Conservation (phyloP, 108 stramenopile species). For the Pseudonitzschia multiseries region DNA sequence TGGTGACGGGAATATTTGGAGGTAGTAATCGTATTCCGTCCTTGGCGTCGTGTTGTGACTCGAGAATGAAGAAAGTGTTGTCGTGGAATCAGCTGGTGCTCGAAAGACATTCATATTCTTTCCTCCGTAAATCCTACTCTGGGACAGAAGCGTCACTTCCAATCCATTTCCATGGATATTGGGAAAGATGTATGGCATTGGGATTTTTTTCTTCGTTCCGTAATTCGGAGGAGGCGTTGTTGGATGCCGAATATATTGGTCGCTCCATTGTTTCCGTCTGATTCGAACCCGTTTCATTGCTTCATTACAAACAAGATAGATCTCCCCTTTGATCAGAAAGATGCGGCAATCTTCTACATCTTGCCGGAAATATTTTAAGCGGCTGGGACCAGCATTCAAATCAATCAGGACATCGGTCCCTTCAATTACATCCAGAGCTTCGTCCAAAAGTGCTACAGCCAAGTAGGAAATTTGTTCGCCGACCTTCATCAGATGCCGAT, state of each 20-base stretch:
- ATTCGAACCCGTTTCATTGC: neutral
- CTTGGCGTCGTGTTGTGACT: no score
- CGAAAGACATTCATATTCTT: conserved; percentile 12
- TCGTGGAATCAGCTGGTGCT: no score
- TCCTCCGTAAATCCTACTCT: neutral
- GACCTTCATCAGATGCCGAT: conserved; percentile 9
- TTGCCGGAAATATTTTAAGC: neutral
- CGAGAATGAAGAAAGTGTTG: no score
- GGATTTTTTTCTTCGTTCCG: neutral
- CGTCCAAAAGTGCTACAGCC: conserved; percentile 12
- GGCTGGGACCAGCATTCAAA: neutral
- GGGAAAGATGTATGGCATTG: neutral
- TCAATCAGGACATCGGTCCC: conserved; percentile 10
- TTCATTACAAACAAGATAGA: neutral
- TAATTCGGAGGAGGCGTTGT: neutral
- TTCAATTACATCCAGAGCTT: conserved; percentile 1
- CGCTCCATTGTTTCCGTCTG: neutral
- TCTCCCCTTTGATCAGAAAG: neutral
- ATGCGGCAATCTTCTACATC: neutral
- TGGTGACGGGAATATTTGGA: neutral
- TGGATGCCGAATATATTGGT: neutral
- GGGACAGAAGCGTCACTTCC: neutral
- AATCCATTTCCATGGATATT: conserved; percentile 11
- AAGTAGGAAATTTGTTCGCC: conserved; percentile 17
- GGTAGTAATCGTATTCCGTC: neutral